Evolutionary conservation across 2,329 filamentous ascomycete species (phyloP), one percentile per base, ranked within the genome.

Genomic region (Colletotrichum sp.): DNA sequence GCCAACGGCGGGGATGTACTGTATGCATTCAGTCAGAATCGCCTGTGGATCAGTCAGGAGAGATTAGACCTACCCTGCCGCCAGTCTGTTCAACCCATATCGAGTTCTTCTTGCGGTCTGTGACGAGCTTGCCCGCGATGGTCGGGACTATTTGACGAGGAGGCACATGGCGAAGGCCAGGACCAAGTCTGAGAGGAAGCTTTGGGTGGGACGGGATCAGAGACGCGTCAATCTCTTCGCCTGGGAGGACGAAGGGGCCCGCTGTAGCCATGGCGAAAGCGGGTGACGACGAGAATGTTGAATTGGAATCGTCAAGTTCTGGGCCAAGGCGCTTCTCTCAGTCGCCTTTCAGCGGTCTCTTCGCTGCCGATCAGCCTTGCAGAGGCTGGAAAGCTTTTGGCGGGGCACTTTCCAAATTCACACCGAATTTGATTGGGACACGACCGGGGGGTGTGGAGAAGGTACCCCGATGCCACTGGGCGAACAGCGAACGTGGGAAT

Each of bases 101-200:
- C 6, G 94, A 92, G 84, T 95, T 95, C 87, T 96, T 97, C 84
- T 89, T 89, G 80, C 85, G 87, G 84, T 96, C 94, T 76, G 90
- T 91, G 76, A 92, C 89, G 72, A 96, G 89, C 81, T 92, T 90
- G 80, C 93, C 93, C 71, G 92, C 90, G 78, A 95, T 89, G 71
- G 93, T 93, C 78, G 94, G 89, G 78, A 93, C 89, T 80, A 97
- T 92, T 52, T 92, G 92, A 79, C 90, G 91, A n/a, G 95, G 94
- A 59, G 95, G 95, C 76, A 95, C 92, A 84, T 98, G 93, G 77
- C 94, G 94, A 73, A 98, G 89, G 71, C 96, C 96, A 18, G 95
- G 95, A 32, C 96, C 96, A 30, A 98, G 90, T 72, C 95, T 95
- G 78, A 98, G 88, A 52, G 95, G 92, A 77, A 92, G 88, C 79